Base-by-base conservation (phyloP, 108 stramenopile species). In the Skeletonema marinoi region DNA sequence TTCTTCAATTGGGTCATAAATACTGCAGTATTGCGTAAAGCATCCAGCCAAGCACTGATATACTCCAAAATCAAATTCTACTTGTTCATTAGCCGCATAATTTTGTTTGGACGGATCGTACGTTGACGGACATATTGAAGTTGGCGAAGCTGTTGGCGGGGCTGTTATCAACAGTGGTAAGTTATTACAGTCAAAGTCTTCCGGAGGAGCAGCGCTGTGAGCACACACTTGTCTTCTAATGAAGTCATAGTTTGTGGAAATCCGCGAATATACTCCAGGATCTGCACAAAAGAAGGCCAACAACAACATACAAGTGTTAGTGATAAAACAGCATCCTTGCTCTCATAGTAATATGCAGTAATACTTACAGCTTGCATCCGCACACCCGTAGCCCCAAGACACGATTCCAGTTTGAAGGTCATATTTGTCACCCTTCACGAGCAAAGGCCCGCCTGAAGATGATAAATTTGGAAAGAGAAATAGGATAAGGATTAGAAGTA, bases 241-340 rank as follows among this genome's bases (percentile, higher is more conserved):
- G 61, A 61, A 78, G 13, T 71, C 61, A 21, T 25, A 29, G 3
- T 59, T 51, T 32, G 66, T 41, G 41, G 78, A 77, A 12, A 84
- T 17, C 19, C 88, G 81, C 29, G 76, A 56, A 61, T 89, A 89
- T 36, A 89, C 78, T 29, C 86, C 88, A 1, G 88, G 83, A 35
- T 35, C 33, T 35, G 33, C 33, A 35, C 33, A 35, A 6, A 35
- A 35, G 33, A 35, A 35, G 33, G 6, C 33, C 33, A 25, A 25
- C 25, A 25, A 25, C 25, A 25, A 25, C n/a, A n/a, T n/a, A n/a
- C 1, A 6, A 35, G 33, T 35, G 33, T 35, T 35, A 35, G 33
- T 6, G 33, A 1, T 35, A 6, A 35, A 35, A 6, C 33, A 35
- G 33, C 33, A 35, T 35, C 6, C 33, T 35, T 6, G 33, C 2